Base-by-base conservation (phyloP, 768 basidiomycete species). In the Phaeolepiota aurea region DNA sequence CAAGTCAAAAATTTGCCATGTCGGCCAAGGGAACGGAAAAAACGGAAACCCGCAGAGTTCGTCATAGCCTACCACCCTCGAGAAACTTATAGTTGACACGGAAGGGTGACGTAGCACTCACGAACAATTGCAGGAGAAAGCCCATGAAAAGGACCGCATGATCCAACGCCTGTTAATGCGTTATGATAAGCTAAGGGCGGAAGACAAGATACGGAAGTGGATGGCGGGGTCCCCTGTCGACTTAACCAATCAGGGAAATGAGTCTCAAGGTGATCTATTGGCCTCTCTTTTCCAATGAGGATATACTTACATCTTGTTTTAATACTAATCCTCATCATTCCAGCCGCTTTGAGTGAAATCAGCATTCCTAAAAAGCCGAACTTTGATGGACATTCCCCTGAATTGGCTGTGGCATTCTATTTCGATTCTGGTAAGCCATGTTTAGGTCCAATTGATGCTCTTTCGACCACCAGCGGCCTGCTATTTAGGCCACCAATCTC, bases 31-130 rank as follows among this genome's bases (percentile, higher is more conserved):
- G 60, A 53, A 32, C 65, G 76, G 41, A 79, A 79, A 59, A 77
- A 74, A 51, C 68, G 76, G 28, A 74, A 75, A 53, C 58, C 71
- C 41, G 76, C 75, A 33, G 73, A 72, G 76, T 76, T 56, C 41
- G 74, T 54, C 25, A n/a, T n/a, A n/a, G n/a, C n/a, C n/a, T n/a
- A n/a, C n/a, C n/a, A n/a, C n/a, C n/a, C n/a, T n/a, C n/a, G n/a
- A n/a, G n/a, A n/a, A n/a, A n/a, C n/a, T n/a, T n/a, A n/a, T n/a
- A n/a, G n/a, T n/a, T n/a, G n/a, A n/a, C n/a, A n/a, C n/a, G n/a
- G n/a, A n/a, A n/a, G n/a, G n/a, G n/a, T n/a, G n/a, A n/a, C 21
- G 20, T 38, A 77, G 75, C 11, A 74, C 73, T 2, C 74, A 77
- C 40, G 76, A 77, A 50, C 68, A 76, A 41, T 53, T 77, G 12